These are phyloP conservation scores for Amylocarpus encephaloides DNA, from an alignment of 2,329 filamentous ascomycete genomes.

Conservation along the genomic window DNA sequence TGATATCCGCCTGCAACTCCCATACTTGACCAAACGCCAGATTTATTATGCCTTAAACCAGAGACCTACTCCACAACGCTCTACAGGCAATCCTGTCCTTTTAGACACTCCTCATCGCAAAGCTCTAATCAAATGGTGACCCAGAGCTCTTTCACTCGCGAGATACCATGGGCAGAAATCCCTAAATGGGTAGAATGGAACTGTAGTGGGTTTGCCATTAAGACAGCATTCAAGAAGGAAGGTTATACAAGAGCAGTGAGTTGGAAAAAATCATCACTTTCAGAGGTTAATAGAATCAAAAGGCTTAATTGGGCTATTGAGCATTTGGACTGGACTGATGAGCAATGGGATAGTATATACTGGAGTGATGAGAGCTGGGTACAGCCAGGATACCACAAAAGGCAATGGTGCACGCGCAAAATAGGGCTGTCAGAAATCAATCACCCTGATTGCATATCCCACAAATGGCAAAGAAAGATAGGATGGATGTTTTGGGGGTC, in stretches of 20 bases:
- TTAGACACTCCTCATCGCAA: not conserved
- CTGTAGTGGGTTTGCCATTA: conserved; percentile 1
- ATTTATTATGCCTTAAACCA: not conserved
- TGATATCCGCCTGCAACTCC: not conserved
- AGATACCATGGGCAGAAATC: not conserved
- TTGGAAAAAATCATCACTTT: conserved; percentile 6
- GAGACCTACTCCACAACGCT: not conserved
- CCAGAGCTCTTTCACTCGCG: not conserved
- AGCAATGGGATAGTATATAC: not conserved
- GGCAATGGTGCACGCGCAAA: too few relatives aligned
- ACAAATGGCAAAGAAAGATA: too few relatives aligned
- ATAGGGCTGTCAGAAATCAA: too few relatives aligned
- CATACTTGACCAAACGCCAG: not conserved
- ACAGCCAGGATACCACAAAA: too few relatives aligned
- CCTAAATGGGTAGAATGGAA: not conserved
- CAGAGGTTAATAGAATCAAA: conserved; percentile 3
- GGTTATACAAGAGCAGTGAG: conserved; percentile 6
- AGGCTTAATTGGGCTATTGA: conserved; percentile 10
- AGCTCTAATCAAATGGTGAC: not conserved
- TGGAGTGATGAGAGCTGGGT: too few relatives aligned
- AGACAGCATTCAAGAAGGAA: conserved; percentile 10
- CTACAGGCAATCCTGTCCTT: not conserved
- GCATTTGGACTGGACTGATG: conserved; percentile 7
- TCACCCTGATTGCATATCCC: too few relatives aligned
- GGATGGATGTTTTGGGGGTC: too few relatives aligned